phyloP scores from a whole-genome alignment of 1,284 basidiomycete species.

The Cryptococcus floricola region DNA sequence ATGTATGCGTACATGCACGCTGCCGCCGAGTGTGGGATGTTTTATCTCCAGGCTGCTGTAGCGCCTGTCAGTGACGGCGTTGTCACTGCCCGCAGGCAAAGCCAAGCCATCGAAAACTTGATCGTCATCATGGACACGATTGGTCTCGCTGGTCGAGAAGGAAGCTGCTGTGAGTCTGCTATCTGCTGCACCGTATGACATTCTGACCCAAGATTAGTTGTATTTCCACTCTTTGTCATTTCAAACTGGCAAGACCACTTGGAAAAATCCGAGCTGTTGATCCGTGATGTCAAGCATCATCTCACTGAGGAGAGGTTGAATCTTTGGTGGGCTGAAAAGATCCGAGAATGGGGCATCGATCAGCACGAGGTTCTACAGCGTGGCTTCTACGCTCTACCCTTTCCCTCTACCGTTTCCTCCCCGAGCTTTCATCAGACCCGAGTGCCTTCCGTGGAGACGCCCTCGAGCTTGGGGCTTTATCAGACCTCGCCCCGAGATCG shows the following conservation, averaged over 20 bases:
- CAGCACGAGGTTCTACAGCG: constrained; percentile 24
- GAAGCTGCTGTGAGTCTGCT: constrained; percentile 37
- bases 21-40: constrained; percentile 51
- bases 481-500: constrained; percentile 12
- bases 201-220: constrained; percentile 19
- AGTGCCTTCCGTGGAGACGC: constrained; percentile 1
- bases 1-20: constrained; percentile 52
- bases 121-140: constrained; percentile 43
- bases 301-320: constrained; percentile 31
- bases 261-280: constrained; percentile 16
- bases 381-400: constrained; percentile 21
- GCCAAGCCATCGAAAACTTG: constrained; percentile 48
- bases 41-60: constrained; percentile 48
- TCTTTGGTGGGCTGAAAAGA: constrained; percentile 39
- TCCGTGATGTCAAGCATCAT: constrained; percentile 20
- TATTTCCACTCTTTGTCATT: constrained; percentile 40
- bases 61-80: constrained; percentile 23
- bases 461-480: constrained; percentile 12
- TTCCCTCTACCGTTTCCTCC: not conserved
- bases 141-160: constrained; percentile 41
- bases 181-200: not conserved
- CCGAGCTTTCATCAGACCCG: too few relatives aligned
- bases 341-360: constrained; percentile 40
- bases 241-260: constrained; percentile 43
- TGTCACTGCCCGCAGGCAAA: constrained; percentile 41